Conservation (phyloP, 2,329 filamentous ascomycete genomes). For the Colletotrichum tofieldiae region DNA sequence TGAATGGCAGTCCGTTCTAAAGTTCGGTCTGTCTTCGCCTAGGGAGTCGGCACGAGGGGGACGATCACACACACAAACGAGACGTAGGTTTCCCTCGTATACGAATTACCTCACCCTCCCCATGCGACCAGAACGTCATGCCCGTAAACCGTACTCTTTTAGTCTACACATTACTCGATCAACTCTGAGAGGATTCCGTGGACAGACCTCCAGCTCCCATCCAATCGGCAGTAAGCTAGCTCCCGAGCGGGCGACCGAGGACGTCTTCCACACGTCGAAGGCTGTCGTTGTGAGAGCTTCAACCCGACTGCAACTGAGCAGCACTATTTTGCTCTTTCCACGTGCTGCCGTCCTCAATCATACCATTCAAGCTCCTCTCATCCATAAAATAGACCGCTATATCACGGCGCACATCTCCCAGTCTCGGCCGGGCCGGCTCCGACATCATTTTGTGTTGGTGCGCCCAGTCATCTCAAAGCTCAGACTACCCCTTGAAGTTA, state of each 20-base stretch:
- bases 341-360: not conserved
- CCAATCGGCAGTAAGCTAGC: not conserved
- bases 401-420: not conserved
- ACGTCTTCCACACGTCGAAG: not conserved
- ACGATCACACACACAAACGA: constrained; percentile 15
- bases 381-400: not conserved
- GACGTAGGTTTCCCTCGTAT: constrained; percentile 29
- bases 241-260: not conserved
- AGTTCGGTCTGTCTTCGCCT: not conserved
- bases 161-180: not conserved
- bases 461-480: constrained; percentile 24
- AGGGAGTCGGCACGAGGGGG: not conserved
- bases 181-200: not conserved
- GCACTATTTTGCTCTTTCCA: constrained; percentile 8
- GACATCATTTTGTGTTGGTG: not conserved
- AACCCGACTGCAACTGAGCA: not conserved
- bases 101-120: not conserved
- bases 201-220: not conserved
- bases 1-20: constrained; percentile 2
- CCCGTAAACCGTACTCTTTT: not conserved
- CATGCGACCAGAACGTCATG: not conserved
- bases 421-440: constrained; percentile 34
- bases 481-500: constrained; percentile 27
- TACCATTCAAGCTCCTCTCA: constrained; percentile 3
- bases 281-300: not conserved